These are phyloP conservation scores for Cyamopsis tetragonoloba DNA, from an alignment of 306 rosid genomes.

Conservation along the genomic window DNA sequence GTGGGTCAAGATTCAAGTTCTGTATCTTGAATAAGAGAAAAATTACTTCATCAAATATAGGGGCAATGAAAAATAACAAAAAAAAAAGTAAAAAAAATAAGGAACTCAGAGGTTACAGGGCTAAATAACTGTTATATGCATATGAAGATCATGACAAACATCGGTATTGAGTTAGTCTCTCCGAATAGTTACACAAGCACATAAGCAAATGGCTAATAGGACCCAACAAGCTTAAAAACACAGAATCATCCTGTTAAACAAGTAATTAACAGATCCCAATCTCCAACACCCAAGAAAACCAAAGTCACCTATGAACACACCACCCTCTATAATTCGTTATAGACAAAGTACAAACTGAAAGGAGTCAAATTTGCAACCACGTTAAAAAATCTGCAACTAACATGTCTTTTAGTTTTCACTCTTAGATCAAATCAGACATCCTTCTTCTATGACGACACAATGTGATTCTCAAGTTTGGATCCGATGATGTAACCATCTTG, in stretches of 20 bases:
- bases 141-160: slow-evolving; percentile 11
- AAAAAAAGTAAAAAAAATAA: neutral
- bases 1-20: neutral
- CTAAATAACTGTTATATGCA: slow-evolving; percentile 5
- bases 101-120: no score
- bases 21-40: neutral
- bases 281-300: slow-evolving; percentile 22
- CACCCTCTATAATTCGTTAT: slow-evolving; percentile 12
- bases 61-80: neutral
- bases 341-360: slow-evolving; percentile 1
- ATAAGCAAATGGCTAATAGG: slow-evolving; percentile 18
- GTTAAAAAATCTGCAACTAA: slow-evolving; percentile 20
- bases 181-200: slow-evolving; percentile 27
- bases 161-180: slow-evolving; percentile 3
- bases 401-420: neutral
- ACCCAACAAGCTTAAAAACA: slow-evolving; percentile 28
- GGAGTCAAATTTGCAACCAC: slow-evolving; percentile 19
- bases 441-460: slow-evolving; percentile 71
- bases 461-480: slow-evolving; percentile 51
- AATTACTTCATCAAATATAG: neutral
- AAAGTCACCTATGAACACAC: slow-evolving; percentile 19
- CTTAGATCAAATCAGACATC: slow-evolving; percentile 69
- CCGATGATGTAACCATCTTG: slow-evolving; percentile 52
- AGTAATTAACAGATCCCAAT: slow-evolving; percentile 28
- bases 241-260: slow-evolving; percentile 25